Evolutionary conservation across 257 asterid species (phyloP).

Genomic region (Penstemon barbatus): DNA sequence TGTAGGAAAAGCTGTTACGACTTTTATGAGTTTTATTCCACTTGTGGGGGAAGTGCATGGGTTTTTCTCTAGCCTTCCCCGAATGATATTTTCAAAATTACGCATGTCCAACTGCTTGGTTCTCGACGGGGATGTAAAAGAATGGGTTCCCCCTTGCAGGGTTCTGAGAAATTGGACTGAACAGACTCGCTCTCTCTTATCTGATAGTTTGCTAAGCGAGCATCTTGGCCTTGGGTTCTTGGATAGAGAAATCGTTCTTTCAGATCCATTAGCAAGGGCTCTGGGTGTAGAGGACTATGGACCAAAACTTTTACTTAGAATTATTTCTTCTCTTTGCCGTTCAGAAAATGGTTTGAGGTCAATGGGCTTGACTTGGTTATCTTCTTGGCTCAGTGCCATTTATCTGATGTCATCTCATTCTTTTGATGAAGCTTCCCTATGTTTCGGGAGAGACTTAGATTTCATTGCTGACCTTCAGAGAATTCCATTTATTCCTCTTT

Average conservation of each 20-base stretch:
- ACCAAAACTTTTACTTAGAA: conserved; percentile 55
- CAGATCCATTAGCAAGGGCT: conserved; percentile 84
- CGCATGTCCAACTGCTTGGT: conserved; percentile 82
- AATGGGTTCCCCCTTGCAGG: conserved; percentile 93
- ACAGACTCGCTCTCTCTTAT: conserved; percentile 63
- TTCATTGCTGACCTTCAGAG: conserved; percentile 54
- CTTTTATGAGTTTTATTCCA: conserved; percentile 89
- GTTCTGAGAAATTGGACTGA: conserved; percentile 88
- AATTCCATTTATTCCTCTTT: conserved; percentile 81
- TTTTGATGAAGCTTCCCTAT: conserved; percentile 35
- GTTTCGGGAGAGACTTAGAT: conserved; percentile 49
- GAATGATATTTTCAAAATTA: conserved; percentile 72
- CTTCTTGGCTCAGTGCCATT: conserved; percentile 66
- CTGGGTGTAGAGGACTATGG: conserved; percentile 92
- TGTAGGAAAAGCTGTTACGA: conserved; percentile 74
- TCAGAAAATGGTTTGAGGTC: conserved; percentile 57
- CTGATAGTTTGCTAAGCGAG: conserved; percentile 66
- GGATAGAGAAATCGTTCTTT: conserved; percentile 68
- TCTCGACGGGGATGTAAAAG: conserved; percentile 53
- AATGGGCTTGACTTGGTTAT: conserved; percentile 79
- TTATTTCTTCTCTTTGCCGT: conserved; percentile 61
- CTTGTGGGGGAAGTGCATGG: conserved; percentile 91
- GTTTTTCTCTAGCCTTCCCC: conserved; percentile 80
- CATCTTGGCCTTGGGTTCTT: conserved; percentile 90
- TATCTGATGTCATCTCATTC: conserved; percentile 52